These are phyloP conservation scores for California macrophylla DNA, from an alignment of 441 rosid genomes.

Conservation along the genomic window DNA sequence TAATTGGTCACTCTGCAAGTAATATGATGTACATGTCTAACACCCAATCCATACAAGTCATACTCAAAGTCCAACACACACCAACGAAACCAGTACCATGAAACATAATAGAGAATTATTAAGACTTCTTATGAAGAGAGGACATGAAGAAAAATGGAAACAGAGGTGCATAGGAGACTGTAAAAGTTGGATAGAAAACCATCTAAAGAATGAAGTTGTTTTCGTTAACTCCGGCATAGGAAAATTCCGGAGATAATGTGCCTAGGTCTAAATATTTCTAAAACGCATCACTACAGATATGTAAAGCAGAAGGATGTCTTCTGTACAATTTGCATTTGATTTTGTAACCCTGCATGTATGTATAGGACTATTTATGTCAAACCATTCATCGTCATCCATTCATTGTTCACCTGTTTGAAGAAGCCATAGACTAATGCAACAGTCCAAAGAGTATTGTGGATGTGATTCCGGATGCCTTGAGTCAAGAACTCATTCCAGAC, in stretches of 20 bases:
- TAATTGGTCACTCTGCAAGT: no score
- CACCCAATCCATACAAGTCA: no score
- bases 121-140: no score
- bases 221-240: background rate
- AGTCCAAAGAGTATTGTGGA: conserved; percentile 84
- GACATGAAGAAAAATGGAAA: no score
- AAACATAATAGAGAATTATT: no score
- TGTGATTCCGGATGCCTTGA: conserved; percentile 75
- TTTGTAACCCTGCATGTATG: background rate
- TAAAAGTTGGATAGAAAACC: background rate
- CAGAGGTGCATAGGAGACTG: background rate
- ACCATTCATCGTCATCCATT: background rate
- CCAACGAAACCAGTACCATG: no score
- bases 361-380: background rate
- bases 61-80: no score
- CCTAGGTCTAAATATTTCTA: background rate
- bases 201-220: background rate
- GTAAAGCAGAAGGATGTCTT: background rate
- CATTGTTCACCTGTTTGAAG: conserved; percentile 72
- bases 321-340: background rate
- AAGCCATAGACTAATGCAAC: conserved; percentile 93
- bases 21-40: no score
- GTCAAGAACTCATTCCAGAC: conserved; percentile 99
- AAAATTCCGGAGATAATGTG: background rate
- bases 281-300: background rate